Conservation (phyloP, 2,329 filamentous ascomycete species). For the Nigrospora oryzae region DNA sequence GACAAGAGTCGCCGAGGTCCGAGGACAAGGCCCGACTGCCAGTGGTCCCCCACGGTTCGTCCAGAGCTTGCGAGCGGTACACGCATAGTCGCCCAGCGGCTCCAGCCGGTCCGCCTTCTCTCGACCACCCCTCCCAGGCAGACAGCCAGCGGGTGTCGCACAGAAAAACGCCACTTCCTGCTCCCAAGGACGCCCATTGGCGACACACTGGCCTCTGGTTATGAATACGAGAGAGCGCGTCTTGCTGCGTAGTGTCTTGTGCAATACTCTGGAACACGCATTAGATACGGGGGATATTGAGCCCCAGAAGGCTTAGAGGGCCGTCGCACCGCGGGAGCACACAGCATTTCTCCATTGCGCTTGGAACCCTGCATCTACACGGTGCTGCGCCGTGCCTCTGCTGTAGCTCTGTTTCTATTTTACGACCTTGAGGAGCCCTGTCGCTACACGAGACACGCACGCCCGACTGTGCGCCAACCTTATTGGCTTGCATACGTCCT, state of each 20-base stretch:
- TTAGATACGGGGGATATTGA: conserved; percentile 1
- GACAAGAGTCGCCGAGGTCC: no score
- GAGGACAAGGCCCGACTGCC: no score
- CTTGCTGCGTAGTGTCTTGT: conserved; percentile 16
- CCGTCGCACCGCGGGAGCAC: conserved; percentile 22
- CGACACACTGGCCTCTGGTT: conserved; percentile 14
- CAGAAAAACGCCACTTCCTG: conserved; percentile 22
- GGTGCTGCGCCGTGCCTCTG: conserved; percentile 6
- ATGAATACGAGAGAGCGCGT: conserved; percentile 22
- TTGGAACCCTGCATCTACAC: conserved; percentile 1
- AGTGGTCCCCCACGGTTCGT: no score
- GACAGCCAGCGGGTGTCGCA: conserved; percentile 18
- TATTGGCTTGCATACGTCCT: conserved; percentile 20
- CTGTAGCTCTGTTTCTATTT: conserved; percentile 16
- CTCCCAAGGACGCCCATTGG: conserved; percentile 24
- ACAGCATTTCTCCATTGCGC: conserved; percentile 17
- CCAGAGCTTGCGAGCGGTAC: no score
- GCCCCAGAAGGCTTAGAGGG: conserved; percentile 1
- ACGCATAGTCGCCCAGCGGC: no score
- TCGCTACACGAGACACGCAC: conserved; percentile 2
- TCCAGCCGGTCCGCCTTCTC: background rate
- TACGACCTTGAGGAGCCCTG: conserved; percentile 13
- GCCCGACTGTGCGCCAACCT: conserved; percentile 8
- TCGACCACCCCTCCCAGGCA: conserved; percentile 6
- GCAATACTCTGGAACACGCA: conserved; percentile 13